Evolutionary conservation across 1,284 basidiomycete genomes (phyloP).

Genomic region (Moesziomyces parantarcticus): DNA sequence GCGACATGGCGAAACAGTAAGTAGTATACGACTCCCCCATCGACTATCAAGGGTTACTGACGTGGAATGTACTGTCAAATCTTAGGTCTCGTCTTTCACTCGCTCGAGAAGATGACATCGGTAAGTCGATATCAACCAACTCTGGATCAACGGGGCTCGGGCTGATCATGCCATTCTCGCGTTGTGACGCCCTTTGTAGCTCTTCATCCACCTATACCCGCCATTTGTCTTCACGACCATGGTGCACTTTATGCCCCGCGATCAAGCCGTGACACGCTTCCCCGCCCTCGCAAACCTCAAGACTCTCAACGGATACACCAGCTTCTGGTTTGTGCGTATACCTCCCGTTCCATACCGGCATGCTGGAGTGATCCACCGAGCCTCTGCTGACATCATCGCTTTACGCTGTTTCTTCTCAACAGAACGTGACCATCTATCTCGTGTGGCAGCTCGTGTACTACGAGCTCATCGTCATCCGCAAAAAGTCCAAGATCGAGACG

Average conservation of each 20-base stretch:
- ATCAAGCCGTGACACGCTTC: constrained; percentile 76
- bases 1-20: constrained; percentile 87
- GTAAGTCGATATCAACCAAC: constrained; percentile 71
- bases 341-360: background rate
- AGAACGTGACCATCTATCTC: constrained; percentile 81
- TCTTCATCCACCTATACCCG: constrained; percentile 47
- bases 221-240: constrained; percentile 86
- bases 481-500: constrained; percentile 48
- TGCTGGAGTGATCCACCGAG: background rate
- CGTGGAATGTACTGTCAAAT: too few species aligned
- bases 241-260: constrained; percentile 81
- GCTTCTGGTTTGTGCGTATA: constrained; percentile 70
- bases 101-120: constrained; percentile 84
- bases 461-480: constrained; percentile 42
- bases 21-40: too few species aligned
- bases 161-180: too few species aligned
- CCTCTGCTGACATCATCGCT: background rate
- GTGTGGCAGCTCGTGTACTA: constrained; percentile 81
- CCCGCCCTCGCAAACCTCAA: constrained; percentile 79
- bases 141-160: too few species aligned
- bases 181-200: constrained; percentile 9
- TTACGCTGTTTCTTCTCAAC: constrained; percentile 9
- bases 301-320: constrained; percentile 74
- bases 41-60: too few species aligned
- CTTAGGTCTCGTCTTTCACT: constrained; percentile 79